Conservation (phyloP, 345 rosid species). For the Citrus maxima region DNA sequence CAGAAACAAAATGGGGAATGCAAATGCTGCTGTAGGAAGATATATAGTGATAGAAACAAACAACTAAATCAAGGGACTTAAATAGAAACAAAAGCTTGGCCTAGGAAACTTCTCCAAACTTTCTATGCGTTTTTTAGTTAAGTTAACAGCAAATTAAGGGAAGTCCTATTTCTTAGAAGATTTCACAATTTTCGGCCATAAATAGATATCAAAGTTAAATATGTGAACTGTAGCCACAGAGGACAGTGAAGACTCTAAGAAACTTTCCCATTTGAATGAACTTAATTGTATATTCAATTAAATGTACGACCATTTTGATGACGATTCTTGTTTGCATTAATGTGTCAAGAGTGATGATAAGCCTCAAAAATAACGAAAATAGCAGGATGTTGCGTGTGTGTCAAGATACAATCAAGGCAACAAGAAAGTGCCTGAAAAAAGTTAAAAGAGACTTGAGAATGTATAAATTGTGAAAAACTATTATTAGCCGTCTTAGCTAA, state of each 20-base stretch:
- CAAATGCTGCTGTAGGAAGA: background rate
- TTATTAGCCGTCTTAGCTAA: background rate
- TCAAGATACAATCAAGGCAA: slow-evolving; percentile 2
- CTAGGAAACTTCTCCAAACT: background rate
- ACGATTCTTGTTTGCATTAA: background rate
- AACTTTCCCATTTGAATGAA: background rate
- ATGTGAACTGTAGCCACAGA: background rate
- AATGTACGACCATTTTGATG: background rate
- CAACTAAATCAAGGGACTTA: background rate
- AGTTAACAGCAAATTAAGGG: background rate
- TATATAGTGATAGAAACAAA: background rate
- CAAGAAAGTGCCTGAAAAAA: background rate
- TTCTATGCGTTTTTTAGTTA: background rate
- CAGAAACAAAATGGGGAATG: background rate
- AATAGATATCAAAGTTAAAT: background rate
- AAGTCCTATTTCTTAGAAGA: background rate
- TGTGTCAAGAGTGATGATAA: background rate
- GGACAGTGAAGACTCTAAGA: background rate
- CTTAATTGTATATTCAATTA: background rate
- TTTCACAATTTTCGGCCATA: background rate
- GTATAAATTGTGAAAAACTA: background rate
- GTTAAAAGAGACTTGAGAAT: background rate
- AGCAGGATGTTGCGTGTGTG: background rate
- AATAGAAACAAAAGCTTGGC: background rate
- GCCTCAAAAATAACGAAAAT: background rate